Conservation (phyloP, 148 eudicot genomes). For the Salicornia ramosissima region DNA sequence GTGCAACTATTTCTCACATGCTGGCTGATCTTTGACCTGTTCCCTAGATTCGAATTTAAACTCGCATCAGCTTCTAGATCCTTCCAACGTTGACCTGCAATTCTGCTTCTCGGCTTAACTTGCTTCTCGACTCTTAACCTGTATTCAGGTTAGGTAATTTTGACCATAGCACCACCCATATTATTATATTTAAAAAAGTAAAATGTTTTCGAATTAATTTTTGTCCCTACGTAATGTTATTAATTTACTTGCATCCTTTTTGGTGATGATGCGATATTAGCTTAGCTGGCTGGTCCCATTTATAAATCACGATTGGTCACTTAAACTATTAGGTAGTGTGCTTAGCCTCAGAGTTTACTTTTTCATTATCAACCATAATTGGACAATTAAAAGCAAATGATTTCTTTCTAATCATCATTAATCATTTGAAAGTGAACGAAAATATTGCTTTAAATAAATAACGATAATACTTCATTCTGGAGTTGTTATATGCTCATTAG, state of each 20-base stretch:
- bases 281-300: conserved; percentile 23
- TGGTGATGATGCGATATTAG: conserved; percentile 14
- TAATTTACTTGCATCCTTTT: not conserved
- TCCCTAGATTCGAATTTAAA: no score
- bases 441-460: not conserved
- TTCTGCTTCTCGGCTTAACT: no score
- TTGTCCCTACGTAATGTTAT: conserved; percentile 8
- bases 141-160: no score
- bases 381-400: conserved; percentile 9
- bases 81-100: no score
- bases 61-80: no score
- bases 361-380: conserved; percentile 20
- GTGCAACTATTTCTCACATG: no score
- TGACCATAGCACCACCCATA: no score
- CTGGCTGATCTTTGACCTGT: no score
- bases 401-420: not conserved
- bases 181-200: no score
- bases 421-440: conserved; percentile 20
- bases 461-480: not conserved
- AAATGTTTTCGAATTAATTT: no score
- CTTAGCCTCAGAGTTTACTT: conserved; percentile 18
- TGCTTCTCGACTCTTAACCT: no score
- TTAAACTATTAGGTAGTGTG: not conserved
- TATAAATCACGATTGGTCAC: not conserved
- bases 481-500: not conserved